Evolutionary conservation across 306 rosid species (phyloP).

Genomic region (Purshia tridentata): DNA sequence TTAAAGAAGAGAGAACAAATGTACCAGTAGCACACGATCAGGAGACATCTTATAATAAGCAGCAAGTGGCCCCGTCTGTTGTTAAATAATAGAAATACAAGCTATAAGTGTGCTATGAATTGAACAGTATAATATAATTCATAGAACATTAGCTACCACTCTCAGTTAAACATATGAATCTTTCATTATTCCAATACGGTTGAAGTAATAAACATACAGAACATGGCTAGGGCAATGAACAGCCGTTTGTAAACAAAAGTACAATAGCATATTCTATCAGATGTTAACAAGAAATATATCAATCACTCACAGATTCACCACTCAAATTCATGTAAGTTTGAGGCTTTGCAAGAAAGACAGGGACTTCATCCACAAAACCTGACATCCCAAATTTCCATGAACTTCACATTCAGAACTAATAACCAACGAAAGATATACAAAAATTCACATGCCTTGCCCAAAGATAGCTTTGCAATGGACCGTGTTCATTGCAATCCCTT

Average conservation of each 20-base stretch:
- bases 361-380: constrained; percentile 81
- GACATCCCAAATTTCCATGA: constrained; percentile 25
- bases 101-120: neutral
- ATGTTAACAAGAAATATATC: constrained; percentile 15
- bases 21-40: constrained; percentile 85
- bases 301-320: constrained; percentile 85
- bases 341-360: constrained; percentile 90
- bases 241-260: neutral
- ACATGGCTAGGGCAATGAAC: neutral
- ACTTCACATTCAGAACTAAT: constrained; percentile 24
- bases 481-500: constrained; percentile 56
- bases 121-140: neutral
- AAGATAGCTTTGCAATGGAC: constrained; percentile 78
- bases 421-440: constrained; percentile 4
- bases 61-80: constrained; percentile 83
- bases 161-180: neutral
- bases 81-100: constrained; percentile 26
- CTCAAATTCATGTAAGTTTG: constrained; percentile 95
- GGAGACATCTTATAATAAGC: constrained; percentile 96
- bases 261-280: neutral
- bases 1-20: constrained; percentile 6
- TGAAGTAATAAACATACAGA: neutral
- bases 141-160: neutral
- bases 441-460: constrained; percentile 56
- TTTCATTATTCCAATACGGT: neutral